These are phyloP conservation scores for Nannochloropsis salina DNA, from an alignment of 108 stramenopile species.

Conservation along the genomic window DNA sequence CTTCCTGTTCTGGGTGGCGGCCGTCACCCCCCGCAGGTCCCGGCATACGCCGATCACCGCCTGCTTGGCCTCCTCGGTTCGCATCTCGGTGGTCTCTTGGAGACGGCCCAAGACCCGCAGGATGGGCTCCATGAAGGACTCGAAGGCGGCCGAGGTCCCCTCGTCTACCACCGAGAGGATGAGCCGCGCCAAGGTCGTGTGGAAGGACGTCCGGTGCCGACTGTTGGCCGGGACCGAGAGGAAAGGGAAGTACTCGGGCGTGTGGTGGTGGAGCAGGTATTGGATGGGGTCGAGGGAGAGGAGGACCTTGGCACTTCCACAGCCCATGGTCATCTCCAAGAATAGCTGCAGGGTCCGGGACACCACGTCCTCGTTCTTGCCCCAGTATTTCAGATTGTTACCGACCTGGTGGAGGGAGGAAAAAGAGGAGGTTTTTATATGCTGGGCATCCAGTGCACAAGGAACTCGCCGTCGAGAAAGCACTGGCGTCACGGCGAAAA, in stretches of 20 bases:
- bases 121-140: conserved; percentile 88
- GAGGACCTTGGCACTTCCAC: conserved; percentile 85
- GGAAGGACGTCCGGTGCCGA: conserved; percentile 85
- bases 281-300: conserved; percentile 87
- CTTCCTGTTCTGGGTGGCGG: conserved; percentile 82
- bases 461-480: no score
- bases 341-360: conserved; percentile 81
- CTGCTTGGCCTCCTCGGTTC: conserved; percentile 41
- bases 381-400: conserved; percentile 95
- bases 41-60: conserved; percentile 81
- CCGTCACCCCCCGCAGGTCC: conserved; percentile 82
- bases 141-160: conserved; percentile 67
- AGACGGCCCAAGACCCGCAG: conserved; percentile 65
- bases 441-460: no score
- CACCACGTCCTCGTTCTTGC: conserved; percentile 75
- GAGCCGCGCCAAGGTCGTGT: conserved; percentile 79
- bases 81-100: conserved; percentile 36
- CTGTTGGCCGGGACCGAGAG: conserved; percentile 68
- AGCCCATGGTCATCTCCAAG: conserved; percentile 88
- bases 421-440: not conserved
- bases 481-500: no score
- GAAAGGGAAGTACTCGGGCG: conserved; percentile 89
- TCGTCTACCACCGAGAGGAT: conserved; percentile 75
- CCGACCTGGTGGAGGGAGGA: conserved; percentile 28
- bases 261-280: conserved; percentile 82